phyloP scores from a whole-genome alignment of 192 early-diverging fungal species.

The Spizellomyces punctatus region DNA sequence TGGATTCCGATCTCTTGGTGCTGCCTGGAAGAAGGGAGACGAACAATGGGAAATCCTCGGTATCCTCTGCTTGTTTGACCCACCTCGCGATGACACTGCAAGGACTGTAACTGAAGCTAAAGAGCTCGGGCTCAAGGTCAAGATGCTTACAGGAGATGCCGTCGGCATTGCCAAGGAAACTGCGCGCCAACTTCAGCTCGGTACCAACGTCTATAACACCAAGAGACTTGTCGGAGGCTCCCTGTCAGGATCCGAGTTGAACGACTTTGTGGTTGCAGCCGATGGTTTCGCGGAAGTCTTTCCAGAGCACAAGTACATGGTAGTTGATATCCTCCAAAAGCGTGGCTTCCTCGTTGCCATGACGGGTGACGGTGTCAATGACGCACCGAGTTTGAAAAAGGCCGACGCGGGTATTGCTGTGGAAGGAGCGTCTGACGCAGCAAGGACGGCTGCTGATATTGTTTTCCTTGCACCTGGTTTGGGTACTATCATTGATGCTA shows the following conservation, averaged over 20 bases:
- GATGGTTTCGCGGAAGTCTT: conserved; percentile 34
- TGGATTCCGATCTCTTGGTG: conserved; percentile 76
- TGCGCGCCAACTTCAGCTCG: conserved; percentile 79
- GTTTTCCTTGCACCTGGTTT: conserved; percentile 91
- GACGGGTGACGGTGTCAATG: conserved; percentile 89
- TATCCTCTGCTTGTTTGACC: conserved; percentile 84
- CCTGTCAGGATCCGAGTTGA: conserved; percentile 59
- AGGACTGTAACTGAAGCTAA: conserved; percentile 76
- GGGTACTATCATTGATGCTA: conserved; percentile 87
- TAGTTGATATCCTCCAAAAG: conserved; percentile 78
- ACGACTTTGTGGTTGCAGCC: conserved; percentile 21
- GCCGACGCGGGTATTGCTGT: conserved; percentile 89
- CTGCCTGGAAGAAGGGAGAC: conserved; percentile 50
- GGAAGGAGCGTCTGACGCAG: conserved; percentile 93
- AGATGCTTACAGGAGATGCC: conserved; percentile 92
- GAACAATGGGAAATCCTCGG: conserved; percentile 72
- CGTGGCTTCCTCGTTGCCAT: conserved; percentile 74
- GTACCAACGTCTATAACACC: conserved; percentile 79
- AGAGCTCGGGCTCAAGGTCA: conserved; percentile 75
- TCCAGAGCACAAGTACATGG: conserved; percentile 86
- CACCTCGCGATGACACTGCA: conserved; percentile 86
- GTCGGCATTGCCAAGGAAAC: conserved; percentile 86
- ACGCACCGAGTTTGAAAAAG: conserved; percentile 85
- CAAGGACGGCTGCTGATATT: conserved; percentile 95
- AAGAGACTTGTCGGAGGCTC: conserved; percentile 72